Evolutionary conservation across 2,329 filamentous ascomycete species (phyloP), one percentile per base, ranked within the genome.

Genomic region (Amesomyces nigricolor): DNA sequence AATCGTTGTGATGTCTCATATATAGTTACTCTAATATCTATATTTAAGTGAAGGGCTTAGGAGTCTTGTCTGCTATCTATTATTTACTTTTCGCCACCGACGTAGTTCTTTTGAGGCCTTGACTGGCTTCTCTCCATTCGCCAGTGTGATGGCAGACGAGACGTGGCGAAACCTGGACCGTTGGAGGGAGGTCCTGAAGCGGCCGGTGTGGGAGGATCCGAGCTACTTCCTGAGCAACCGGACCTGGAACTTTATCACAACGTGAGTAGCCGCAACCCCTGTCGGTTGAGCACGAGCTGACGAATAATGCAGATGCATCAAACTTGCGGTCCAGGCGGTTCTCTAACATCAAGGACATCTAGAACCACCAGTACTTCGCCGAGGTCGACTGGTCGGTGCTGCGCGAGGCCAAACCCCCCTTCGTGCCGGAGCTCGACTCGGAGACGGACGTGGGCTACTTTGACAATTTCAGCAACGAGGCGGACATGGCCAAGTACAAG

Each of bases 401-500:
- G 64, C 84, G 94, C 37, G 79, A 89, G 62, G 91, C 94, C 67
- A 88, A 90, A 62, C 91, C 94, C 22, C 94, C 94, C 0, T 99
- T 99, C 68, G 92, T 99, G 32, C 94, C 94, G 3, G 94, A 99
- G 74, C 83, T 99, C 62, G 94, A 99, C 75, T 94, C 89, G 48
- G 94, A 99, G 75, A 97, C 94, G 0, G 94, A 99, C 69, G 94
- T 94, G 1, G 94, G 94, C 19, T 99, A 99, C 75, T 99, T 99
- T 71, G 94, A 99, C 67, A 94, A 99, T 71, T 99, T 99, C 69
- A 87, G 85, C 69, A 97, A 86, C 68, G 94, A 99, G 74, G 85
- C 91, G 16, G 94, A 99, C 71, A 99, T 99, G 94, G 94, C 94
- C 69, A 99, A 99, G 78, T 99, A 99, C 77, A 99, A 99, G 79